These are phyloP conservation scores for Roridomyces roridus DNA, from an alignment of 768 basidiomycete species.

Conservation along the genomic window DNA sequence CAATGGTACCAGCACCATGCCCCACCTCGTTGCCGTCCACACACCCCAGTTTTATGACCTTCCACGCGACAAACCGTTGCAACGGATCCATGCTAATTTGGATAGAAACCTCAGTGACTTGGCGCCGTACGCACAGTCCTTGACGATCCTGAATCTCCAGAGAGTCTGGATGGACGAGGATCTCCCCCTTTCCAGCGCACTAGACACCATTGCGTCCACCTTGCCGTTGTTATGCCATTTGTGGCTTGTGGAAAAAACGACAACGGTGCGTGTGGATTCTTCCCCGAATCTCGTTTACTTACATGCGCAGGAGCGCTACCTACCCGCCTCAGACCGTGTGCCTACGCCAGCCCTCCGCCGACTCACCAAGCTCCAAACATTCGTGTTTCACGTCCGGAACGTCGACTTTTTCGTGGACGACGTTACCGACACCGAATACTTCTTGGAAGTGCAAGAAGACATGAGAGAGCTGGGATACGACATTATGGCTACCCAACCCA, in stretches of 20 bases:
- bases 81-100: not conserved
- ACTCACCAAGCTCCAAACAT: not conserved
- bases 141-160: slow-evolving; percentile 8
- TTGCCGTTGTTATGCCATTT: slow-evolving; percentile 2
- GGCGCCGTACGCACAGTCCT: not conserved
- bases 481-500: not conserved
- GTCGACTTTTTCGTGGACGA: not conserved
- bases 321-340: too few relatives aligned
- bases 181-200: not conserved
- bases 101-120: not conserved
- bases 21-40: not conserved
- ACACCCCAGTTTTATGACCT: not conserved
- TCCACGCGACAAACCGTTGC: not conserved
- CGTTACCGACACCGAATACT: not conserved
- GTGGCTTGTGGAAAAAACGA: not conserved
- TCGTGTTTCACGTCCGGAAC: not conserved
- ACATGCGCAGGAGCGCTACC: too few relatives aligned
- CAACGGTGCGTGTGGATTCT: not conserved
- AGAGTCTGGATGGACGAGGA: not conserved
- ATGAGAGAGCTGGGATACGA: not conserved
- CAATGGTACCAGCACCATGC: not conserved
- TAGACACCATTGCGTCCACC: not conserved
- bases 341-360: not conserved
- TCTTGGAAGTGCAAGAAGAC: not conserved
- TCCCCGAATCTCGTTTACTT: too few relatives aligned